phyloP scores from a whole-genome alignment of 2,329 filamentous ascomycete genomes.

The Volutella citrinella region DNA sequence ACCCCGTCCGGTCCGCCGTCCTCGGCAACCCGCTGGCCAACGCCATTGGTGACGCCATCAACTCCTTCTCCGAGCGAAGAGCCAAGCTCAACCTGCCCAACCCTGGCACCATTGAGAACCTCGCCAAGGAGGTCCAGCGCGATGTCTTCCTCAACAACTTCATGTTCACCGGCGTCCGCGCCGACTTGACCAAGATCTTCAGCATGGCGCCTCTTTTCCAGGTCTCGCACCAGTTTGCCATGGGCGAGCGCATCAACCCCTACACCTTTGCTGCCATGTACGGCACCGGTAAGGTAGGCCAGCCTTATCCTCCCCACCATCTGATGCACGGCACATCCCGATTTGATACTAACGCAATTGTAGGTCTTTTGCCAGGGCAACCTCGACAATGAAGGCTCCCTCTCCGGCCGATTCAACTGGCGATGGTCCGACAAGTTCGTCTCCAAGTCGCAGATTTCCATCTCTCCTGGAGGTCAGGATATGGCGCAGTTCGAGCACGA shows the following conservation, averaged over 20 bases:
- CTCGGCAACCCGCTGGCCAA: conserved; percentile 70
- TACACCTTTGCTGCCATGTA: conserved; percentile 95
- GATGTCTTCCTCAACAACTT: conserved; percentile 96
- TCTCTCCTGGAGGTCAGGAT: conserved; percentile 76
- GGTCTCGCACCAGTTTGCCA: conserved; percentile 93
- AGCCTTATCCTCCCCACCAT: conserved; percentile 6
- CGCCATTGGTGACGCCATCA: conserved; percentile 73
- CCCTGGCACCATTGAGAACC: conserved; percentile 86
- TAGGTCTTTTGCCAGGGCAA: conserved; percentile 96
- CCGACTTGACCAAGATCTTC: conserved; percentile 95
- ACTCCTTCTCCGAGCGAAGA: conserved; percentile 79
- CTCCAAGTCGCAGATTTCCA: conserved; percentile 84
- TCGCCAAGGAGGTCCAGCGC: conserved; percentile 88
- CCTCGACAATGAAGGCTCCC: conserved; percentile 85
- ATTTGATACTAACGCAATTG: conserved; percentile 15
- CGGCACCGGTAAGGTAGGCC: conserved; percentile 83
- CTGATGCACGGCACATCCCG: conserved; percentile 7
- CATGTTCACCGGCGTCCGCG: conserved; percentile 94
- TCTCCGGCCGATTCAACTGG: conserved; percentile 90
- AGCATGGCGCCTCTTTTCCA: conserved; percentile 93
- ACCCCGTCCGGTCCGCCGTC: conserved; percentile 60
- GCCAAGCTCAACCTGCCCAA: conserved; percentile 85
- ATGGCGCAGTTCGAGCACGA: conserved; percentile 95
- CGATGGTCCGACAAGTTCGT: conserved; percentile 78
- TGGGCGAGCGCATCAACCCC: conserved; percentile 89